Evolutionary conservation across 108 stramenopile species (phyloP), one percentile per base, ranked within the genome.

Genomic region (Conticribra weissflogii): DNA sequence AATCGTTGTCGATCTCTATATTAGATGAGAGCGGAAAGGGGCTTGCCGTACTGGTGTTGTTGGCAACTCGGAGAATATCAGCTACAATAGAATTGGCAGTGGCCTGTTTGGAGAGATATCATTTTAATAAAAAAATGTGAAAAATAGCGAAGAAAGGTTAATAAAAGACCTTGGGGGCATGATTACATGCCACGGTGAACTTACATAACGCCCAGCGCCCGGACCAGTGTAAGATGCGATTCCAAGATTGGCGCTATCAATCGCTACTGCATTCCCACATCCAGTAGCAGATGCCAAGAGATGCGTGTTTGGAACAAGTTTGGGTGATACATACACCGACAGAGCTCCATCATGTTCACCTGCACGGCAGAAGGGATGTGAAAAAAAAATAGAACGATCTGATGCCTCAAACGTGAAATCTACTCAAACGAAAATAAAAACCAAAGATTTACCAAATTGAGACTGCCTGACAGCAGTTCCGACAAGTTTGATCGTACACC

Each of bases 21-120:
- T 63, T 59, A 8, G 73, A 65, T 4, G 56, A 52, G 0, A 72
- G 45, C 9, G 83, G 85, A 31, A 84, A 81, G 7, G 80, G 78
- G 32, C 36, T 19, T 9, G 52, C 8, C 18, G 64, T 69, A 33
- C 83, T 84, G 25, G 76, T 77, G 21, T 68, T 75, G 54, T 72
- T 67, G 23, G 91, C 94, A 21, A 95, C 61, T 54, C 96, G 87
- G 41, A 79, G 66, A 31, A 96, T 63, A 83, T 97, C 97, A n/a
- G 89, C 90, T 3, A 97, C 94, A 17, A 96, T 81, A n/a, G 87
- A 85, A 68, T 97, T 97, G 33, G 97, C 97, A 2, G 96, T 95
- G n/a, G 97, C 36, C 36, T 41, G 5, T 12, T 9, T 9, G 5
- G 36, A 12, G 12, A 41, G 36, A 41, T 41, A 41, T 41, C 36